Evolutionary conservation across 495 filamentous ascomycete species (phyloP), one percentile per base, ranked within the genome.

Genomic region (Astrothelium macrocarpum): DNA sequence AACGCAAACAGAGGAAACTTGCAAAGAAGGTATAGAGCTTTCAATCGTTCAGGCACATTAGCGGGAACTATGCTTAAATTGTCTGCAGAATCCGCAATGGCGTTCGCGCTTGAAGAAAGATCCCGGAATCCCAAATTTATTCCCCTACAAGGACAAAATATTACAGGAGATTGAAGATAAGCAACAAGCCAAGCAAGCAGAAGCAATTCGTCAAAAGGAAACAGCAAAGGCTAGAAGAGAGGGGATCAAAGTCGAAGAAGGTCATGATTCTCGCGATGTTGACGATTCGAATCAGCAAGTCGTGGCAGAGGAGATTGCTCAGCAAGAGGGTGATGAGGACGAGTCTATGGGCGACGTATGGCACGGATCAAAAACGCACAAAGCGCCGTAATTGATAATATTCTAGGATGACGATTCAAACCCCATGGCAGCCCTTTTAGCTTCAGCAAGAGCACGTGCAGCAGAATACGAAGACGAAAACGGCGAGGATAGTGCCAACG

Each of bases 101-200:
- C 84, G 86, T 64, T 93, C 89, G 67, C 87, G 89, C 73, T 73
- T 95, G 64, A 97, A 95, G 84, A 97, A 97, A 77, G 93, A 96
- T 73, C 91, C 91, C 42, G 93, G 93, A 63, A 97, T 98, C 60
- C 94, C 94, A 59, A 98, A 96, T 72, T 82, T 96, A 29, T 98
- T 96, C 78, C 94, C 94, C 14, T 96, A 92, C 82, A 98, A 98
- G 78, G 95, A 97, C 71, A 90, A 88, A 78, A 82, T 98, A 23
- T 81, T 98, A 49, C 84, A 90, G 31, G 90, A 98, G 74, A 95
- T 98, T 68, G 95, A 98, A 77, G 90, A 96, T 73, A 85, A 82
- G 64, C 87, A 85, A 75, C 80, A 86, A 34, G 71, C 82, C 73
- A 97, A 91, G 78, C 83, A 82, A 61, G 94, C 96, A 73, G 91